phyloP scores from a whole-genome alignment of 2,329 filamentous ascomycete species.

The Penicillium sp. region DNA sequence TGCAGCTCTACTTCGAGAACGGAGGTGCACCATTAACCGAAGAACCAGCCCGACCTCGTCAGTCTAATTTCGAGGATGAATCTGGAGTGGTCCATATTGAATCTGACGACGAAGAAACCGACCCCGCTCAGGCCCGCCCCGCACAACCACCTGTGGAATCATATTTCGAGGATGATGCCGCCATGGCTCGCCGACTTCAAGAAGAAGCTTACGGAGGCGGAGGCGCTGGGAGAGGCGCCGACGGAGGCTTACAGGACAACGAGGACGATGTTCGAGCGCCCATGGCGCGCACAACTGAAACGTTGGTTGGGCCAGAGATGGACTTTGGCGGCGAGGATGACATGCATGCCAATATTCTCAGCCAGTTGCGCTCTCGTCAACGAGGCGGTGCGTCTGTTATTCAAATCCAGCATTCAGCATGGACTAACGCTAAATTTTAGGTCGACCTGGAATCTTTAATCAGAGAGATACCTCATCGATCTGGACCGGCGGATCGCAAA shows the following conservation, averaged over 20 bases:
- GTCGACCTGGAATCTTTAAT: conserved; percentile 66
- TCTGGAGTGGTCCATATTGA: conserved; percentile 70
- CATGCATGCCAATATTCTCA: conserved; percentile 61
- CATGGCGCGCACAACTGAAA: conserved; percentile 88
- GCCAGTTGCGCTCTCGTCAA: conserved; percentile 58
- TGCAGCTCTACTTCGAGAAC: conserved; percentile 87
- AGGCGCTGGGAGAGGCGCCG: conserved; percentile 28
- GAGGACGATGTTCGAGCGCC: conserved; percentile 76
- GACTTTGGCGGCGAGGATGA: conserved; percentile 56
- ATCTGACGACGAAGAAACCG: conserved; percentile 71
- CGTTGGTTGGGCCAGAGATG: conserved; percentile 71
- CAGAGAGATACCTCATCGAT: conserved; percentile 59
- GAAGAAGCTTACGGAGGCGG: conserved; percentile 77
- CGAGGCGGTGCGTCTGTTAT: conserved; percentile 33
- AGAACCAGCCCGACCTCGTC: conserved; percentile 37
- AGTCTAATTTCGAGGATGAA: conserved; percentile 51
- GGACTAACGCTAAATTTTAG: conserved; percentile 22
- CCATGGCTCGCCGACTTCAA: conserved; percentile 86
- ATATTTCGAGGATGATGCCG: conserved; percentile 81
- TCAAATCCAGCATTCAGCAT: background rate
- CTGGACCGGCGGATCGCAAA: conserved; percentile 55
- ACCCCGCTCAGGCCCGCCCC: conserved; percentile 39
- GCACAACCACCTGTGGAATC: conserved; percentile 42
- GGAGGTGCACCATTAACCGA: conserved; percentile 62
- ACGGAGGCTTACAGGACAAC: conserved; percentile 9